Conservation (phyloP, 2,329 filamentous ascomycete species). For the Daldinia sp. region DNA sequence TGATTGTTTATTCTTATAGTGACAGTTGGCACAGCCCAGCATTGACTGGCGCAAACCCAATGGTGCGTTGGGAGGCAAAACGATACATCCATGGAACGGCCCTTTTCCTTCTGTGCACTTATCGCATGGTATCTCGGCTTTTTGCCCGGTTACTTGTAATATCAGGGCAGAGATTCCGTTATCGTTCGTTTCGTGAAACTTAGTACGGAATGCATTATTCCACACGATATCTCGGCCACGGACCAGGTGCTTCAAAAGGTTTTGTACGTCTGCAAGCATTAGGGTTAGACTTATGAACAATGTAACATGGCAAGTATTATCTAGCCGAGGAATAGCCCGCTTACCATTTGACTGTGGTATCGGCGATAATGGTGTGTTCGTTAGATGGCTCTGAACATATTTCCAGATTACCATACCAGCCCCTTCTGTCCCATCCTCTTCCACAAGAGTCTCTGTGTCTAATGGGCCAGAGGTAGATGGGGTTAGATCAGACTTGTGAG, state of each 20-base stretch:
- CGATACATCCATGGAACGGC: neutral
- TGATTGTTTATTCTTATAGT: neutral
- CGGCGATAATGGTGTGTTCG: neutral
- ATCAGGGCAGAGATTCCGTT: neutral
- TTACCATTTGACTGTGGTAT: neutral
- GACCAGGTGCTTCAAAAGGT: neutral
- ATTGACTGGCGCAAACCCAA: neutral
- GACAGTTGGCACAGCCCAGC: neutral
- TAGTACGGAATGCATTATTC: neutral
- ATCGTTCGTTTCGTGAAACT: neutral
- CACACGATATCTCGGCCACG: neutral
- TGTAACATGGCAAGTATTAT: neutral
- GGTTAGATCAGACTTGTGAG: neutral
- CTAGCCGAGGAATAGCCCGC: neutral
- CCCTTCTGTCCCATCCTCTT: neutral
- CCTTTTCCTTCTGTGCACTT: neutral
- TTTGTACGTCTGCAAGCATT: neutral
- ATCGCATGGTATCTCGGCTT: neutral
- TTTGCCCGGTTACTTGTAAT: neutral
- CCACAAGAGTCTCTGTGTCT: neutral
- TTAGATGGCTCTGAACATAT: neutral
- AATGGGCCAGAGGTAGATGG: neutral
- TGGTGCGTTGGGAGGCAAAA: neutral
- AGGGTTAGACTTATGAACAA: neutral
- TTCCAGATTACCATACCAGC: neutral